Base-by-base conservation (phyloP, 305 asterid species). In the Stenogyne calaminthoides region DNA sequence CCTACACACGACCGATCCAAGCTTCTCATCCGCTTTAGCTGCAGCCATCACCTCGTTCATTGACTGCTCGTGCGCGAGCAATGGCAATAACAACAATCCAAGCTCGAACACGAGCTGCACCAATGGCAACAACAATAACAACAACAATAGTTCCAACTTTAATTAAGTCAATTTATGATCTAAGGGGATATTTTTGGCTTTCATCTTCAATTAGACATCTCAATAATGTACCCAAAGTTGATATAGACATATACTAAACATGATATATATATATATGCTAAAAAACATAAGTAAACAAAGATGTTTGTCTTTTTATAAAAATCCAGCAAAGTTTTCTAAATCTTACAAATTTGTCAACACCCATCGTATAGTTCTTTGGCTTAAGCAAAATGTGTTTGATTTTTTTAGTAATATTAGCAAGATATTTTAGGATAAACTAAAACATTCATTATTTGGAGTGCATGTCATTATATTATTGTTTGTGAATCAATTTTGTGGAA, bases 21-120 rank as follows among this genome's bases (percentile, higher is more conserved):
- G 72, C 77, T 89, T 90, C 58, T 77, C 96, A 0, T 87, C 95
- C 1, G 98, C 92, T 14, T 64, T 92, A 60, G 95, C 96, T 1
- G 96, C 91, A 8, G 98, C 92, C 20, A 89, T 92, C 57, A 78
- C 91, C n/a, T 86, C 91, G 6, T 54, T 88, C 32, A 81, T 92
- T 51, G 77, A 69, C 39, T 60, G 77, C 14, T 61, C 62, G 40
- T 63, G 19, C 5, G 1, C 62, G 15, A 60, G 22, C 72, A 83
- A 57, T 5, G 64, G 67, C 57, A 85, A 84, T 71, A 65, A 71
- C 63, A 70, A 55, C 56, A 77, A 62, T n/a, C 19, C 20, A 14
- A 58, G 68, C 14, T 14, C 57, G 8, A 70, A 49, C 25, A 77
- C 74, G 12, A 83, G 51, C 70, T 76, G 70, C 75, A 80, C 60